Percentiles rank a stretch among this genome's conserved stretches.
These are phyloP conservation scores for Aspergillus nanangensis DNA, from an alignment of 495 filamentous ascomycete species.

Conservation along the genomic window DNA sequence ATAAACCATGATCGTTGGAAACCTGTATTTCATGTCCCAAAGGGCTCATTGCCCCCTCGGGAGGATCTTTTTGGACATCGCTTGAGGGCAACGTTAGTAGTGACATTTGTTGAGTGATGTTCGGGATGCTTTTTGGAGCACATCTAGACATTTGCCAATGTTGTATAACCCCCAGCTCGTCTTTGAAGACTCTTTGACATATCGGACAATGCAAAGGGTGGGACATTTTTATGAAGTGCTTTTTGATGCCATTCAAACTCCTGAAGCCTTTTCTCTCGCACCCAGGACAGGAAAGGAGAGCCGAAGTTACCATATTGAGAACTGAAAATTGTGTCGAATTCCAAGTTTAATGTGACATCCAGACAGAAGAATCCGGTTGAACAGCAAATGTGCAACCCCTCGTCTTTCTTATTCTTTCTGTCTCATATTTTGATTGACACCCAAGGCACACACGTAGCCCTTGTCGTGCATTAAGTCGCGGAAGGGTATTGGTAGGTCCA, in stretches of 20 bases:
- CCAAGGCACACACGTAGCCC: background rate
- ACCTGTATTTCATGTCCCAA: background rate
- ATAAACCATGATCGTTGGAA: background rate
- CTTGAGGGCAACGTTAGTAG: background rate
- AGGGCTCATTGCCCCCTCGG: background rate
- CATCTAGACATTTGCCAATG: background rate
- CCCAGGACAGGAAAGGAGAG: background rate
- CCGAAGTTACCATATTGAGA: background rate
- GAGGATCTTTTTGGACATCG: background rate
- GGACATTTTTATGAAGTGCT: background rate
- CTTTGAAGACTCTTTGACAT: background rate
- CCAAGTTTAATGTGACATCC: background rate
- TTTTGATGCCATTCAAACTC: background rate
- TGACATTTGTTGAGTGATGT: background rate
- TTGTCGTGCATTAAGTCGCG: background rate
- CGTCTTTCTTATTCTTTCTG: background rate
- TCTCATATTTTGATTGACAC: background rate
- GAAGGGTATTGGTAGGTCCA: background rate
- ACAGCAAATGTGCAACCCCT: background rate
- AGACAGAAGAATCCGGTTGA: background rate
- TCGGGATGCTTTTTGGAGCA: background rate
- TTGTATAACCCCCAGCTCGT: background rate
- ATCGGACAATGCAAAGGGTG: background rate
- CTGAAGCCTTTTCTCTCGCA: background rate
- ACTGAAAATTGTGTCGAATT: background rate